These are phyloP conservation scores for Naematelia encephala DNA, from an alignment of 768 basidiomycete genomes.

Conservation along the genomic window DNA sequence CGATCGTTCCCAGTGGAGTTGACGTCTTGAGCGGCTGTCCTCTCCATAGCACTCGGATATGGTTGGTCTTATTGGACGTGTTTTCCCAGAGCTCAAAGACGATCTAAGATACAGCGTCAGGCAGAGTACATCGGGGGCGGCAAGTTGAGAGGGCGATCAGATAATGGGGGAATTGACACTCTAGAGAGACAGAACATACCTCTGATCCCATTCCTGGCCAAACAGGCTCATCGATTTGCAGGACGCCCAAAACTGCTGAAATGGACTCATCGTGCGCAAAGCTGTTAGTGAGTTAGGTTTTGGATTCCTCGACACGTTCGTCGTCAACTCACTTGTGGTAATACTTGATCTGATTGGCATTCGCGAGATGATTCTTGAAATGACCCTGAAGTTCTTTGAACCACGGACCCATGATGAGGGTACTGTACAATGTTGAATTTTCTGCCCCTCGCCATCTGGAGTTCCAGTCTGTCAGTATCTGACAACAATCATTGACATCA, in stretches of 20 bases:
- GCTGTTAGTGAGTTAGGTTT: neutral
- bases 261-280: constrained; percentile 40
- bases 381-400: constrained; percentile 27
- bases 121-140: too few relatives aligned
- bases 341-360: constrained; percentile 18
- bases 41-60: constrained; percentile 24
- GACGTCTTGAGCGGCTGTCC: constrained; percentile 37
- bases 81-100: constrained; percentile 37
- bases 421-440: constrained; percentile 28
- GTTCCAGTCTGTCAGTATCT: too few relatives aligned
- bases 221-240: constrained; percentile 26
- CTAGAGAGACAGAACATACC: too few relatives aligned
- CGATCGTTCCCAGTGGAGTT: constrained; percentile 34
- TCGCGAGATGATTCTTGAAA: constrained; percentile 9
- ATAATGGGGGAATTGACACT: neutral
- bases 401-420: constrained; percentile 30
- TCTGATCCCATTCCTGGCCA: constrained; percentile 45
- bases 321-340: constrained; percentile 25
- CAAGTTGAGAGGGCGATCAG: too few relatives aligned
- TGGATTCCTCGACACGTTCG: neutral
- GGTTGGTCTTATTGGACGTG: constrained; percentile 4
- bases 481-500: neutral
- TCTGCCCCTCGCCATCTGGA: constrained; percentile 25
- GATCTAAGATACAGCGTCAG: neutral
- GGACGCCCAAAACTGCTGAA: constrained; percentile 33